Conservation (phyloP, 768 basidiomycete species). For the Suillus brevipes region DNA sequence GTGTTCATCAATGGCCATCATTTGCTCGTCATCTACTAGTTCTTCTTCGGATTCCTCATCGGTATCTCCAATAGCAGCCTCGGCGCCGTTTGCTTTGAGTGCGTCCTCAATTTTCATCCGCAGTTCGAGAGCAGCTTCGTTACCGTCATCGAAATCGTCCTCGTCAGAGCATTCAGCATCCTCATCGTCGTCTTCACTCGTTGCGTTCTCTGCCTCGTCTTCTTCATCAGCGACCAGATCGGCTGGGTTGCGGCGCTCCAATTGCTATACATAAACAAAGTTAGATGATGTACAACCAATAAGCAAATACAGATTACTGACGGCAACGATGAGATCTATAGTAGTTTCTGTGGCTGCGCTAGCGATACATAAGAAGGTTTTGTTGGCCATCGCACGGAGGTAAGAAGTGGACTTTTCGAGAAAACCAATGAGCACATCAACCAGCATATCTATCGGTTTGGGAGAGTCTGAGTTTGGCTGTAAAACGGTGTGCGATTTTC, state of each 20-base stretch:
- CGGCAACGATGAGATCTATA: conserved; percentile 77
- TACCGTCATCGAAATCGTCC: conserved; percentile 50
- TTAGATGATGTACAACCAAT: conserved; percentile 9
- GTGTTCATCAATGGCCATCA: conserved; percentile 95
- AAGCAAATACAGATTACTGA: conserved; percentile 40
- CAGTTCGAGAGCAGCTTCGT: conserved; percentile 50
- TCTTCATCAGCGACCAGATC: conserved; percentile 46
- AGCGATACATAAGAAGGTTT: conserved; percentile 75
- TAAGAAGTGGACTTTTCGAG: conserved; percentile 83
- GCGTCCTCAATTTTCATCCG: conserved; percentile 67
- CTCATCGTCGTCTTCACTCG: conserved; percentile 38
- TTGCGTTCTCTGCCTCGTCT: conserved; percentile 44
- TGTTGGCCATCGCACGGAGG: conserved; percentile 75
- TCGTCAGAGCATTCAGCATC: conserved; percentile 35
- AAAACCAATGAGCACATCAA: conserved; percentile 89
- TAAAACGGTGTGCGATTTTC: conserved; percentile 35
- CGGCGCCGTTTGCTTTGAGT: conserved; percentile 57
- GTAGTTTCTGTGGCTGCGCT: conserved; percentile 66
- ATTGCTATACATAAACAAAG: conserved; percentile 57
- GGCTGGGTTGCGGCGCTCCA: conserved; percentile 67
- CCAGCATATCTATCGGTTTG: conserved; percentile 78
- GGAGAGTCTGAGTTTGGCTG: conserved; percentile 36
- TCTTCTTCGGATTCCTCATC: conserved; percentile 65
- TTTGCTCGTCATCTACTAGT: conserved; percentile 94
- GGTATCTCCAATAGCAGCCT: conserved; percentile 51